Evolutionary conservation across 1,284 basidiomycete genomes (phyloP).

Genomic region (Schizophyllum commune): DNA sequence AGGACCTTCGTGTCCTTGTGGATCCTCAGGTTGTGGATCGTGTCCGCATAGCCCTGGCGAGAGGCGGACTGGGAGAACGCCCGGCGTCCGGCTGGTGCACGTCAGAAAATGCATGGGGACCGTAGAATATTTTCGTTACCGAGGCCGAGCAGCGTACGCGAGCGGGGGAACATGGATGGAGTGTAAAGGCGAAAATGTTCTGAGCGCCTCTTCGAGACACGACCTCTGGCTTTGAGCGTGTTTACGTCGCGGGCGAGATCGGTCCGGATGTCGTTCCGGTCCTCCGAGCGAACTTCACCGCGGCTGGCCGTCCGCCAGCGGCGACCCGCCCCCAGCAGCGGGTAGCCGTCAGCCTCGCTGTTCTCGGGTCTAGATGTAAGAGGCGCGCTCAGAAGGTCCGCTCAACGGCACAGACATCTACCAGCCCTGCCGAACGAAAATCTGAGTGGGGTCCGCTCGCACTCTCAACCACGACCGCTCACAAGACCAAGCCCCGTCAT

Average conservation of each 20-base stretch:
- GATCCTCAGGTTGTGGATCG: conserved; percentile 87
- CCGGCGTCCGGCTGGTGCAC: conserved; percentile 54
- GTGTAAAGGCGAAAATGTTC: not conserved
- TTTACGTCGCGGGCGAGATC: not conserved
- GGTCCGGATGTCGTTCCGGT: not conserved
- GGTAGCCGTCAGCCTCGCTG: no score
- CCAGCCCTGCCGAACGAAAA: no score
- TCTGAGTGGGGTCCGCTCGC: no score
- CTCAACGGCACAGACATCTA: no score
- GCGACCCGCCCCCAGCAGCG: not conserved
- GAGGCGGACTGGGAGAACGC: conserved; percentile 72
- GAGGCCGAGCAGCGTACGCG: conserved; percentile 43
- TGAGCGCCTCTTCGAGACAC: not conserved
- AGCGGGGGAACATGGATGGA: conserved; percentile 46
- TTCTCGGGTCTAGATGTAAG: no score
- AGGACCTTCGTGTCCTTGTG: conserved; percentile 94
- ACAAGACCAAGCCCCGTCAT: no score
- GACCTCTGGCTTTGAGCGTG: not conserved
- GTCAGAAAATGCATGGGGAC: not conserved
- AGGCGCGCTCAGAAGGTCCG: no score
- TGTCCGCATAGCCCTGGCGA: conserved; percentile 78
- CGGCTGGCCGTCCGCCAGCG: no score
- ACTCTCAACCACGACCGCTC: no score
- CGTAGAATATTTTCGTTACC: conserved; percentile 29
- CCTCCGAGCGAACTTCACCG: no score